Percentiles rank a stretch among this genome's conserved stretches.
These are phyloP conservation scores for Talaromyces islandicus DNA, from an alignment of 2,329 filamentous ascomycete species.

Conservation along the genomic window DNA sequence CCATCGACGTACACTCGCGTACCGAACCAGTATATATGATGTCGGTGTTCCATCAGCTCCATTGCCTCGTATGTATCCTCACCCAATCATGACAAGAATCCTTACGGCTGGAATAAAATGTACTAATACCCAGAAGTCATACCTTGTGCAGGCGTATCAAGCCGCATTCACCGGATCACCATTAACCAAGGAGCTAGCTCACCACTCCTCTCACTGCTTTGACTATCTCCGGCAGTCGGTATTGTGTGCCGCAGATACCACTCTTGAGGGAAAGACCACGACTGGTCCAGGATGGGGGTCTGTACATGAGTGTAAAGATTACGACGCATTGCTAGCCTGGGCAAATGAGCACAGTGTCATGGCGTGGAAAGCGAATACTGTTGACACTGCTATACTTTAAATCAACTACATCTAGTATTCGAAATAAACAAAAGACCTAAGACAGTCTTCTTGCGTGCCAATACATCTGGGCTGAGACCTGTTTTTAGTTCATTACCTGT, in stretches of 20 bases:
- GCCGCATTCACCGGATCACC: neutral
- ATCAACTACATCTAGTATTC: neutral
- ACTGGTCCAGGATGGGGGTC: slow-evolving; percentile 3
- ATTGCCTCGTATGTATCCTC: neutral
- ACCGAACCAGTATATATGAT: slow-evolving; percentile 5
- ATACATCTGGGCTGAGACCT: too few species aligned
- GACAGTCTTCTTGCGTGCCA: too few species aligned
- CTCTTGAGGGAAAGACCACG: slow-evolving; percentile 1
- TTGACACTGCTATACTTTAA: slow-evolving; percentile 7
- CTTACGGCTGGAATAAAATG: neutral
- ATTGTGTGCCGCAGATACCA: slow-evolving; percentile 2
- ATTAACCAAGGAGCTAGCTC: slow-evolving; percentile 2
- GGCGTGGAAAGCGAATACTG: slow-evolving; percentile 2
- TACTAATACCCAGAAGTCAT: neutral
- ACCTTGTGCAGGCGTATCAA: slow-evolving; percentile 7
- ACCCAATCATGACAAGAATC: neutral
- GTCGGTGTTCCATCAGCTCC: slow-evolving; percentile 5
- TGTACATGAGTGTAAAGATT: neutral
- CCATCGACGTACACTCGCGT: neutral
- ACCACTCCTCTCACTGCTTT: slow-evolving; percentile 5
- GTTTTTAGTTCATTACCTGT: too few species aligned
- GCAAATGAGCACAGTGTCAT: slow-evolving; percentile 1
- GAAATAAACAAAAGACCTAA: neutral
- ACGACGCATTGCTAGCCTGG: slow-evolving; percentile 2
- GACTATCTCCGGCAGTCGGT: slow-evolving; percentile 5